Evolutionary conservation across 371 early-diverging fungal genomes (phyloP).

Genomic region (Syncephalastrum contaminatum): DNA sequence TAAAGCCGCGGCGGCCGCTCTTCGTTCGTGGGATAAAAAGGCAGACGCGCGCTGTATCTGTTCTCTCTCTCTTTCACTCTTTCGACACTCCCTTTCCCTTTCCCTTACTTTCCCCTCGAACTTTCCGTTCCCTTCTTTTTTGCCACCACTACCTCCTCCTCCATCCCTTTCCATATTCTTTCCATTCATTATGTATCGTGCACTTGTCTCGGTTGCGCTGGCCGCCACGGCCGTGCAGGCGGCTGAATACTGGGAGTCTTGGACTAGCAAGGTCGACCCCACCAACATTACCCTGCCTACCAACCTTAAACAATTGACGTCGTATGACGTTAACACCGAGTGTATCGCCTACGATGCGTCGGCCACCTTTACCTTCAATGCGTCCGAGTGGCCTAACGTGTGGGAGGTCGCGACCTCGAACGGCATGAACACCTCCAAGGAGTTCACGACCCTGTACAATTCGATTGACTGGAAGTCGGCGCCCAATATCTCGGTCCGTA

Average conservation of each 20-base stretch:
- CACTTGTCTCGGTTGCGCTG: slow-evolving; percentile 6
- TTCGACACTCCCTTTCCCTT: not conserved
- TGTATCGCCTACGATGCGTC: slow-evolving; percentile 21
- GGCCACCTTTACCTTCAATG: slow-evolving; percentile 12
- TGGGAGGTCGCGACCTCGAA: slow-evolving; percentile 36
- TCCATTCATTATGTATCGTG: not conserved
- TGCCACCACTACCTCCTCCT: slow-evolving; percentile 9
- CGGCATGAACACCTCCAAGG: slow-evolving; percentile 31
- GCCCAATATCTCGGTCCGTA: slow-evolving; percentile 25
- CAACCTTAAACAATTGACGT: slow-evolving; percentile 37
- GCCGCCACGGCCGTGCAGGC: slow-evolving; percentile 15
- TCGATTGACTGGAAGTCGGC: slow-evolving; percentile 29
- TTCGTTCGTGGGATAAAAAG: too few relatives aligned
- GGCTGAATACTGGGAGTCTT: slow-evolving; percentile 23
- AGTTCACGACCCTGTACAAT: slow-evolving; percentile 26
- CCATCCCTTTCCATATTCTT: slow-evolving; percentile 8
- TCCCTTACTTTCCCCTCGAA: slow-evolving; percentile 2
- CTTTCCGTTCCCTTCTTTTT: slow-evolving; percentile 1
- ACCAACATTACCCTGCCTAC: slow-evolving; percentile 37
- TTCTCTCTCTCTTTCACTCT: too few relatives aligned
- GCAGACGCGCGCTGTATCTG: too few relatives aligned
- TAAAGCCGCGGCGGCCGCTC: too few relatives aligned
- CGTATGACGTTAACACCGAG: slow-evolving; percentile 24
- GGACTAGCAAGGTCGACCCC: slow-evolving; percentile 21
- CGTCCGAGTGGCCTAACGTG: slow-evolving; percentile 28